Conservation (phyloP, 2,329 filamentous ascomycete species). For the Exophiala mesophila region DNA sequence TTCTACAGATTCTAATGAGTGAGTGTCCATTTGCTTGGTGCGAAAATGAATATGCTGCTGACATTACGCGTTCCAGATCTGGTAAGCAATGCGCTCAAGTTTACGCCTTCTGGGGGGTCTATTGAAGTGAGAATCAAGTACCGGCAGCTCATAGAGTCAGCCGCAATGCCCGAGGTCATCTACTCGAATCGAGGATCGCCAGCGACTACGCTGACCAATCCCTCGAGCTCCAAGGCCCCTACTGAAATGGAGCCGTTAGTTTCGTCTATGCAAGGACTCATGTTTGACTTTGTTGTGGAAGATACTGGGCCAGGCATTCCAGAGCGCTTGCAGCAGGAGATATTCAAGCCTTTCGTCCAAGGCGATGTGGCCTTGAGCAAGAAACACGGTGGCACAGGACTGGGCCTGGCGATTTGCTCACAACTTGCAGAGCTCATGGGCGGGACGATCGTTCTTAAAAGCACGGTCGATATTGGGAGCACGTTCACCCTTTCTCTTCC, state of each 20-base stretch:
- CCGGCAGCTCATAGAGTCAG: slow-evolving; percentile 34
- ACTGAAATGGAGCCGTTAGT: slow-evolving; percentile 40
- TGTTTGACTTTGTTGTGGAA: slow-evolving; percentile 82
- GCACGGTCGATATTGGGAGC: slow-evolving; percentile 67
- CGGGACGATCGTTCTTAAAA: slow-evolving; percentile 66
- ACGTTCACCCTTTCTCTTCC: slow-evolving; percentile 79
- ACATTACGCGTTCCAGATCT: slow-evolving; percentile 44
- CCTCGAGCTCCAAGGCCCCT: slow-evolving; percentile 28
- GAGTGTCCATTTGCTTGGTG: slow-evolving; percentile 2
- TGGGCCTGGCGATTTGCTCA: slow-evolving; percentile 81
- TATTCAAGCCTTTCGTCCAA: slow-evolving; percentile 91
- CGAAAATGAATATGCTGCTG: background rate
- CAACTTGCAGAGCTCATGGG: slow-evolving; percentile 85
- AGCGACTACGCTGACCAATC: slow-evolving; percentile 2
- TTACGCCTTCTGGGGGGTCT: slow-evolving; percentile 69
- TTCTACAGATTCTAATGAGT: slow-evolving; percentile 67
- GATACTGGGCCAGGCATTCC: slow-evolving; percentile 84
- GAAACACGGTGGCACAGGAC: slow-evolving; percentile 80
- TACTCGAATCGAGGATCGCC: slow-evolving; percentile 30
- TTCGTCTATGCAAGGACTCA: slow-evolving; percentile 55
- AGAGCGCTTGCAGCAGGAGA: slow-evolving; percentile 66
- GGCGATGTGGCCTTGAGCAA: slow-evolving; percentile 81
- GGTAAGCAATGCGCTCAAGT: slow-evolving; percentile 85
- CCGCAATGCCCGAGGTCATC: slow-evolving; percentile 48
- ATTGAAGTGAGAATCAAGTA: slow-evolving; percentile 73